These are phyloP conservation scores for Cymbopogon flexuosus DNA, from an alignment of 202 grass and related monocot species.

Conservation along the genomic window DNA sequence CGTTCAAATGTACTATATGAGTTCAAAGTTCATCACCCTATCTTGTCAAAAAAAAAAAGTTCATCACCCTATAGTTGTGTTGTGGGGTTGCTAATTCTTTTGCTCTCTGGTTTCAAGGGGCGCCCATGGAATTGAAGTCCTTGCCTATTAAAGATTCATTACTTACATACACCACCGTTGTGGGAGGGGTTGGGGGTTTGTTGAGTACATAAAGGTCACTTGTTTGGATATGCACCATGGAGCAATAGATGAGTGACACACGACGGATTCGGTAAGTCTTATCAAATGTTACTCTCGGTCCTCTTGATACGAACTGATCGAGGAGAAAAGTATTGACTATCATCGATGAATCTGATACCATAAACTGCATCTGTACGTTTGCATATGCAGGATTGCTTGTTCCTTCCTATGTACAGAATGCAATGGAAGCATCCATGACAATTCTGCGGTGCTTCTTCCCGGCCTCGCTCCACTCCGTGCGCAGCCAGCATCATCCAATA, in stretches of 20 bases:
- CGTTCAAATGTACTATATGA: neutral
- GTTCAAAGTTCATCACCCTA: neutral
- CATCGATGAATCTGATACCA: neutral
- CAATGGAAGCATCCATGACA: neutral
- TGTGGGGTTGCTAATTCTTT: neutral
- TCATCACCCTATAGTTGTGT: neutral
- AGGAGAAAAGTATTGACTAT: neutral
- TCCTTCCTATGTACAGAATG: neutral
- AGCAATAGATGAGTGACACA: no score
- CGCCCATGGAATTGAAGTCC: neutral
- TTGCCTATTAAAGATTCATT: neutral
- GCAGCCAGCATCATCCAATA: neutral
- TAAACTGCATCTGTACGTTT: neutral
- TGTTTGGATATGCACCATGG: no score
- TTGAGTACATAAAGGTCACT: neutral
- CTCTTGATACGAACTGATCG: neutral
- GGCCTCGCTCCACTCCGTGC: neutral
- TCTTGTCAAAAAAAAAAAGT: no score
- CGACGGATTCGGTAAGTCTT: neutral
- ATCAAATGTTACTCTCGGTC: neutral
- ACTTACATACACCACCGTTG: no score
- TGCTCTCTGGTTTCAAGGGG: neutral
- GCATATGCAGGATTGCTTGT: no score
- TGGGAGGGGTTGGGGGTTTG: neutral
- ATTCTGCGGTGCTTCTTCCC: neutral